Evolutionary conservation across 805 yeast genomes (phyloP).

Genomic region (Torulaspora indica): DNA sequence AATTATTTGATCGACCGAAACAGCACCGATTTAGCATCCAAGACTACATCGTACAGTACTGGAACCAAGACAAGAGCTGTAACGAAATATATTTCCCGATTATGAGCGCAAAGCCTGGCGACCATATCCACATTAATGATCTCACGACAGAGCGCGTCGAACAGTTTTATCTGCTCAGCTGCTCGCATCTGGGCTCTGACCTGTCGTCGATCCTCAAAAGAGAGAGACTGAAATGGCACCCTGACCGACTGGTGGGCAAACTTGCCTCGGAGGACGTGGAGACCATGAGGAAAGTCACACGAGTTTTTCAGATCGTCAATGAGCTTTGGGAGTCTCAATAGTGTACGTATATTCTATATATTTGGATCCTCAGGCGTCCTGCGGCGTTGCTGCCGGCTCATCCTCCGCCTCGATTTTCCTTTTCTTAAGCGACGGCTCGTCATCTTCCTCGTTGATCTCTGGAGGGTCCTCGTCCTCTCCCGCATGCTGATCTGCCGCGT

Average conservation of each 20-base stretch:
- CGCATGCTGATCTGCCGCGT: constrained; percentile 39
- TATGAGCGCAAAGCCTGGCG: not conserved
- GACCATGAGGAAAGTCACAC: constrained; percentile 34
- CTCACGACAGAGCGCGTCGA: constrained; percentile 6
- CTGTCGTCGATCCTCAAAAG: constrained; percentile 31
- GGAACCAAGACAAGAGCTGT: not conserved
- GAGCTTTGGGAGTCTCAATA: constrained; percentile 35
- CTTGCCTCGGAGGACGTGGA: constrained; percentile 7
- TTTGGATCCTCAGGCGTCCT: constrained; percentile 21
- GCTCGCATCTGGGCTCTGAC: constrained; percentile 2
- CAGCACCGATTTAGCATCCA: not conserved
- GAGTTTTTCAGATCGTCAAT: constrained; percentile 43
- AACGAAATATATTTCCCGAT: not conserved
- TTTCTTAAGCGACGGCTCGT: constrained; percentile 22
- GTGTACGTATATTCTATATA: constrained; percentile 8
- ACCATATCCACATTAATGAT: constrained; percentile 5
- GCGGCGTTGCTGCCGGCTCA: constrained; percentile 28
- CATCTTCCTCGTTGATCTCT: constrained; percentile 35
- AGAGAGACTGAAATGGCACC: constrained; percentile 67
- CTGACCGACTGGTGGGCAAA: constrained; percentile 42
- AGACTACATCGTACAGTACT: not conserved
- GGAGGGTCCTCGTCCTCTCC: constrained; percentile 41
- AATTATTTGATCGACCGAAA: constrained; percentile 2
- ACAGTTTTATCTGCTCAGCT: constrained; percentile 15
- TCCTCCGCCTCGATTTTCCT: constrained; percentile 19